Evolutionary conservation across 805 yeast genomes (phyloP).

Genomic region (Metschnikowia santaceciliae): DNA sequence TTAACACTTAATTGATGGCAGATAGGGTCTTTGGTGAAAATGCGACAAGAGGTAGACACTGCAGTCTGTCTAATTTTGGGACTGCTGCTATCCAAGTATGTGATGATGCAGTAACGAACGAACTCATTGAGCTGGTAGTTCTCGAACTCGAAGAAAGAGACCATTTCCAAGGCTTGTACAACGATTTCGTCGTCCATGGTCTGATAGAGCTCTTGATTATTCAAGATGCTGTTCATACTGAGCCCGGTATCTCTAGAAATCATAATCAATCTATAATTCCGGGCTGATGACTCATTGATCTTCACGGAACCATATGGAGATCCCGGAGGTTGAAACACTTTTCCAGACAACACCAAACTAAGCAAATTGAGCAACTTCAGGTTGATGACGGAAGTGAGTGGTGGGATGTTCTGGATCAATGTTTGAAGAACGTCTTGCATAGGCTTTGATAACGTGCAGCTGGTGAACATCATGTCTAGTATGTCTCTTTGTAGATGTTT

Average conservation of each 20-base stretch:
- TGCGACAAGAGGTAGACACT: slow-evolving; percentile 73
- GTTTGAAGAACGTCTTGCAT: slow-evolving; percentile 72
- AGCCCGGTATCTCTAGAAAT: slow-evolving; percentile 62
- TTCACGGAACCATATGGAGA: slow-evolving; percentile 64
- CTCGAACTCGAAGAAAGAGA: slow-evolving; percentile 69
- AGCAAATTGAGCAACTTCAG: slow-evolving; percentile 66
- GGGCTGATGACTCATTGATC: slow-evolving; percentile 63
- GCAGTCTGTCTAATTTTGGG: slow-evolving; percentile 80
- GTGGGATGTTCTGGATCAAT: slow-evolving; percentile 71
- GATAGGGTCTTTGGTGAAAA: slow-evolving; percentile 78
- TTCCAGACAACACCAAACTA: slow-evolving; percentile 76
- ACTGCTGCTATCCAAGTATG: slow-evolving; percentile 76
- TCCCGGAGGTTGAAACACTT: slow-evolving; percentile 78
- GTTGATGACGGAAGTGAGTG: slow-evolving; percentile 69
- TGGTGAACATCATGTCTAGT: slow-evolving; percentile 65
- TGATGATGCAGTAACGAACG: slow-evolving; percentile 78
- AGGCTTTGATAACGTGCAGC: slow-evolving; percentile 79
- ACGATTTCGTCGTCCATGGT: slow-evolving; percentile 45
- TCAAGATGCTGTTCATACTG: slow-evolving; percentile 32
- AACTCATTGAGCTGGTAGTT: slow-evolving; percentile 80
- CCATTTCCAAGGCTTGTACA: slow-evolving; percentile 73
- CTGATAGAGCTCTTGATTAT: slow-evolving; percentile 31
- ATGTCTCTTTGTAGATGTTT: slow-evolving; percentile 82
- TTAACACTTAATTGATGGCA: slow-evolving; percentile 77
- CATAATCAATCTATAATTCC: slow-evolving; percentile 72